A percentile compares a stretch with the other conserved stretches of the same genome.
Conservation (phyloP, 306 rosid genomes). For the Aeschynomene evenia region DNA sequence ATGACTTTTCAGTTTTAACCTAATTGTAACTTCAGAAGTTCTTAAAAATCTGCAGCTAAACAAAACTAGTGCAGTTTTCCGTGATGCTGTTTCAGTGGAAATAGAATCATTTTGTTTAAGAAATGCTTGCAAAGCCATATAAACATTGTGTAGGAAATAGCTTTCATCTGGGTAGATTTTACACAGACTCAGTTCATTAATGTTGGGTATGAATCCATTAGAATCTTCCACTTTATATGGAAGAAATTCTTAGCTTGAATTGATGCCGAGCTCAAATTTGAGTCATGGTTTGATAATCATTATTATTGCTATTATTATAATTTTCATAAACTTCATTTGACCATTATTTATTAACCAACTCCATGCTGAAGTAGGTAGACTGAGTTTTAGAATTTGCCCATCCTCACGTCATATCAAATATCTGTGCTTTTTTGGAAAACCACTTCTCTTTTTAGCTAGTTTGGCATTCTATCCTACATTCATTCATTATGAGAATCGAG, state of each 20-base stretch:
- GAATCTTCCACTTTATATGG: not conserved
- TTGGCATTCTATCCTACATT: not conserved
- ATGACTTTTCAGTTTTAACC: not conserved
- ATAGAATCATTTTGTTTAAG: conserved; percentile 9
- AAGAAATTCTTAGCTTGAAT: not conserved
- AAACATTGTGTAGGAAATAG: conserved; percentile 5
- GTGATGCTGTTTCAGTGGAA: not conserved
- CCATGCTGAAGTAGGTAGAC: not conserved
- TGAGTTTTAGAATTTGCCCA: not conserved
- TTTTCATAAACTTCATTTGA: not conserved
- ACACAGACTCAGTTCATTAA: not conserved
- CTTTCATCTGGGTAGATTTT: not conserved
- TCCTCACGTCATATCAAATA: not conserved
- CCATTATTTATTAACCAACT: not conserved
- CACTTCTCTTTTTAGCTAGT: not conserved
- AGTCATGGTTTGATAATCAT: not conserved
- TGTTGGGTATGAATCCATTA: not conserved
- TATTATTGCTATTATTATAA: not conserved
- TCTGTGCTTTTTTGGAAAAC: not conserved
- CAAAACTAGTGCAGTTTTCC: not conserved
- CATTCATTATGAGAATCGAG: not conserved
- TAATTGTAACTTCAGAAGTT: not conserved
- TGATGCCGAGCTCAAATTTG: not conserved
- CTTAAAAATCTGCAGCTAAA: conserved; percentile 9
- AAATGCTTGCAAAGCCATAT: conserved; percentile 6